Evolutionary conservation across 768 basidiomycete species (phyloP), one percentile per base, ranked within the genome.

Genomic region (Strobilomyces confusus): DNA sequence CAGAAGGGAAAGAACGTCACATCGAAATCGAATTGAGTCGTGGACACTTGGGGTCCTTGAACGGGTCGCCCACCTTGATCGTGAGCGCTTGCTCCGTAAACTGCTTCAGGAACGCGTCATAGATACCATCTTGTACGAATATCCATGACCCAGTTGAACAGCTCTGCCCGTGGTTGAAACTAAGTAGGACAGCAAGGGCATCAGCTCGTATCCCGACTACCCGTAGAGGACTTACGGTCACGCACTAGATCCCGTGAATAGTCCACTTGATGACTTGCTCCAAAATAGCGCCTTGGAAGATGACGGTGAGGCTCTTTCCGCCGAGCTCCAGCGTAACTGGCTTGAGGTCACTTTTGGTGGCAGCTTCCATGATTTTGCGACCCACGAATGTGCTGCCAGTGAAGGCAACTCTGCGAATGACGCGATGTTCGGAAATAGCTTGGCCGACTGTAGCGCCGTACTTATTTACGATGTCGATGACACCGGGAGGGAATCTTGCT

Each of bases 241-340:
- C 55, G 19, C 13, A 56, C 55, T 56, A 56, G 30, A 56, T 56
- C 8, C 55, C 55, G 11, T 49, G 47, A 4, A 44, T 44, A 2
- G 55, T 47, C 55, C 55, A 56, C 9, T 56, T 56, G 46, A 56
- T 32, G 29, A 54, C 55, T n/a, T 56, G 55, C 23, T 56, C 55
- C 1, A 56, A n/a, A 40, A 56, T 47, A 9, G 54, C 54, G n/a
- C 56, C 55, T 4, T 56, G 45, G 23, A 56, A 56, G 14, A 56
- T 56, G 54, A 56, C 22, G 5, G 14, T 44, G 34, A 54, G 55
- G 22, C 55, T 56, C 55, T 56, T 56, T 26, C 55, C 55, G 2
- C 55, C 55, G 15, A 56, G 54, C 34, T 56, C 55, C 22, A 56
- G 34, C 15, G 54, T 56, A 23, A 56, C 53, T 4, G 45, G 40